A percentile compares a stretch with the other conserved stretches of the same genome.
Conservation (phyloP, 1,284 basidiomycete species). For the Phellopilus nigrolimitatus region DNA sequence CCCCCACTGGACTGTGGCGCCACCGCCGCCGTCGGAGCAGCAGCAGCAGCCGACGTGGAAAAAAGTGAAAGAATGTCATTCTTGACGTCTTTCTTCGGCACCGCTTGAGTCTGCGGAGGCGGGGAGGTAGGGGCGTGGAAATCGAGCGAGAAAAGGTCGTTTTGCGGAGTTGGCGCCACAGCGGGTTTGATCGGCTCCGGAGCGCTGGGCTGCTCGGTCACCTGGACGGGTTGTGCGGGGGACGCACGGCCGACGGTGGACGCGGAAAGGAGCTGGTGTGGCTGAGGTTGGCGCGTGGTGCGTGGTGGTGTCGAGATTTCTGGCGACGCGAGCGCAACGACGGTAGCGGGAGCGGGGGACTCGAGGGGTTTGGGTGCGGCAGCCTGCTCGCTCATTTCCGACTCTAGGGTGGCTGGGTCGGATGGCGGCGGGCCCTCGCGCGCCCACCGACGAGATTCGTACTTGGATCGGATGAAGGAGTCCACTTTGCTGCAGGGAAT, state of each 20-base stretch:
- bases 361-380: conserved; percentile 22
- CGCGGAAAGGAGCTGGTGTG: conserved; percentile 50
- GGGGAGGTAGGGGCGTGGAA: conserved; percentile 58
- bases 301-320: conserved; percentile 25
- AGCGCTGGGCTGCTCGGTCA: conserved; percentile 29
- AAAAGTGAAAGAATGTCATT: conserved; percentile 87
- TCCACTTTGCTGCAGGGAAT: conserved; percentile 81
- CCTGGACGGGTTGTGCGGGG: conserved; percentile 22
- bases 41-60: conserved; percentile 39
- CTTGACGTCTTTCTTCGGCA: conserved; percentile 68
- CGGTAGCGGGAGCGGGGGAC: conserved; percentile 23
- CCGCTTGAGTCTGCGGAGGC: conserved; percentile 27
- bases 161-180: conserved; percentile 31
- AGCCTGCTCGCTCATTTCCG: conserved; percentile 30
- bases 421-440: conserved; percentile 79
- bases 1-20: conserved; percentile 21
- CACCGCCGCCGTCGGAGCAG: conserved; percentile 27
- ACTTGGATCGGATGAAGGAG: conserved; percentile 96
- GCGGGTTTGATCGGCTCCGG: conserved; percentile 23
- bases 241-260: conserved; percentile 23
- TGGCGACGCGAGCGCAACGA: conserved; percentile 26
- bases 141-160: conserved; percentile 83
- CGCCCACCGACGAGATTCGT: conserved; percentile 92
- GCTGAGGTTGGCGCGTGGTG: conserved; percentile 47
- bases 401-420: conserved; percentile 80